phyloP scores from a whole-genome alignment of 2,329 filamentous ascomycete species.

The Fusarium hainanense region DNA sequence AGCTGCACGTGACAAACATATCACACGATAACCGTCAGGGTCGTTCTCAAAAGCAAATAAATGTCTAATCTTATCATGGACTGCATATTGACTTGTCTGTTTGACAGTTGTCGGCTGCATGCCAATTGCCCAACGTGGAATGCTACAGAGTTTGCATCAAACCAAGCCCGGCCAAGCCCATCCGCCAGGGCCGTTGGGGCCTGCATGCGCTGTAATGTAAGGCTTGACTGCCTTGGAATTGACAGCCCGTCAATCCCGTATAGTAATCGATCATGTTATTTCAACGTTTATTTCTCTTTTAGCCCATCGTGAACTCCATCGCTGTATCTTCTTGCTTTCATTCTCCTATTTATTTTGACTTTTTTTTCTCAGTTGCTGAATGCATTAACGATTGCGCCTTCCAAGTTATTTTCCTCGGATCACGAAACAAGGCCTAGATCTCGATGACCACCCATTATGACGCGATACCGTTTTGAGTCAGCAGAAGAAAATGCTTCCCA shows the following conservation, averaged over 20 bases:
- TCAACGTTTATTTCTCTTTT: no score
- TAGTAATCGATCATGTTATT: background rate
- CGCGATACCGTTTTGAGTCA: background rate
- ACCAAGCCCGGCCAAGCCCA: background rate
- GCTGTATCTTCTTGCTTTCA: no score
- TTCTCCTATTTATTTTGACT: background rate
- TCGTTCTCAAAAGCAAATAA: background rate
- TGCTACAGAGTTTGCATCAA: background rate
- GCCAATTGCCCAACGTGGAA: background rate
- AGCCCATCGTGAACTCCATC: no score
- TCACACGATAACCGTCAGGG: background rate
- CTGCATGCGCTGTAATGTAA: background rate
- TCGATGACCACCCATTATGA: background rate
- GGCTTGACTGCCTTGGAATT: background rate
- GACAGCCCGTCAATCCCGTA: background rate
- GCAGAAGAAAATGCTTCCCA: background rate
- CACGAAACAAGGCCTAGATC: background rate
- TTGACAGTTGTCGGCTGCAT: background rate
- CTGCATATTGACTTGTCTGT: background rate
- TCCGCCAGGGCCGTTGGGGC: background rate
- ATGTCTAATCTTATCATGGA: background rate
- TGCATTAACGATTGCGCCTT: background rate
- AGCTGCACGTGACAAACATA: background rate
- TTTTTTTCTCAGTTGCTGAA: no score
- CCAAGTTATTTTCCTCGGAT: background rate